phyloP scores from a whole-genome alignment of 345 rosid species.

The Populus pruinosa region DNA sequence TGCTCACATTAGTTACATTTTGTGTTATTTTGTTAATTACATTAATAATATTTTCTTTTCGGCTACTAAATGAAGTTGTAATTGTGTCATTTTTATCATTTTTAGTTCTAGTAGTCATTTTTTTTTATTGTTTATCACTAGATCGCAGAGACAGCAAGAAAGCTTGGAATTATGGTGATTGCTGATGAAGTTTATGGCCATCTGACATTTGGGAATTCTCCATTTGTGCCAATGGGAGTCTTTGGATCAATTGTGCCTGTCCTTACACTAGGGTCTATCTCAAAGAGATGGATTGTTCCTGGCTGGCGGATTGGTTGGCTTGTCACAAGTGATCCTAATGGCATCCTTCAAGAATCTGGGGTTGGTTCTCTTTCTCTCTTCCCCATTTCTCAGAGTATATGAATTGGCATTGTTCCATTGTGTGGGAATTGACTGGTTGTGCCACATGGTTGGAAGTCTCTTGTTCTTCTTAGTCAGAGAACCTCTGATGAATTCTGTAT shows the following conservation, averaged over 20 bases:
- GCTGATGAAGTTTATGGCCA: constrained; percentile 57
- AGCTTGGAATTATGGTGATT: constrained; percentile 51
- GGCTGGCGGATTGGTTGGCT: constrained; percentile 71
- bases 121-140: not conserved
- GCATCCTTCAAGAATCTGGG: constrained; percentile 35
- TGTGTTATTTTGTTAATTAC: not conserved
- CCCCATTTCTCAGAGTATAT: not conserved
- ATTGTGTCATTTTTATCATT: not conserved
- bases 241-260: constrained; percentile 57
- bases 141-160: constrained; percentile 55
- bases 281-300: constrained; percentile 65
- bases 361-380: constrained; percentile 17
- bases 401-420: not conserved
- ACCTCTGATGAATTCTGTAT: too few species aligned
- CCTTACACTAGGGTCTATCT: constrained; percentile 54
- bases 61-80: not conserved
- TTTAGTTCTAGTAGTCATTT: not conserved
- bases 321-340: constrained; percentile 38
- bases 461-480: not conserved
- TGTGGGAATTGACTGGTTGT: not conserved
- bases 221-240: constrained; percentile 49
- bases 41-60: not conserved
- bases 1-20: too few species aligned
- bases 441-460: not conserved
- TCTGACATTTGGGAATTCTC: constrained; percentile 43